Evolutionary conservation across 1,139 yeast genomes (phyloP), one percentile per base, ranked within the genome.

Genomic region (Protomyces inouyei): DNA sequence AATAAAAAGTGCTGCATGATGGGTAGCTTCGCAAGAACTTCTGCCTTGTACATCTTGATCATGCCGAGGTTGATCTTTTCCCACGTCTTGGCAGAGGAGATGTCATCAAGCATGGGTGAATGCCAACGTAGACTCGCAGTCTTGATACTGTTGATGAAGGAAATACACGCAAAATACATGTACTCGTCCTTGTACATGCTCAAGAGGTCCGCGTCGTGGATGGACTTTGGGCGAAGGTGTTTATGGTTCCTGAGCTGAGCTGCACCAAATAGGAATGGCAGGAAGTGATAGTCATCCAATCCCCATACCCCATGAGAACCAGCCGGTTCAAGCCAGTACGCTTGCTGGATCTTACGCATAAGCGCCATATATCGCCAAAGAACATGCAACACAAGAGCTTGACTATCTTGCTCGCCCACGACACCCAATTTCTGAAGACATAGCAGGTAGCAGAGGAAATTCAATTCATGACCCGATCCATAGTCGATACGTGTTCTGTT

Each of bases 221-320:
- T 92, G 71, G 91, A 87, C 69, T 83, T 83, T 14, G 98, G 98
- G 68, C 88, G 83, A 74, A 93, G 82, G 74, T 88, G 85, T 64
- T 85, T 86, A 73, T 89, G 93, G 1, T 82, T 0, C 90, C 78
- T 54, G 55, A 93, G 78, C 74, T 93, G 98, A 1, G 93, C 83
- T 0, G 96, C 86, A 54, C 98, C 97, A 75, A 90, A 88, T 65
- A 91, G 73, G 71, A 88, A 91, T 3, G 96, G 96, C 59, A 93
- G 77, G 72, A 92, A 93, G 74, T 92, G 98, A 75, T 95, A 93
- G 74, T 93, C 99, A 74, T 95, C 99, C 36, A 95, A 79, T 0
- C 99, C 99, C 98, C 96, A 89, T 2, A 89, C 96, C 3, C 96
- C 96, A 72, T 89, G 96, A 0, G 93, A 86, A 0, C 96, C 96